phyloP scores from a whole-genome alignment of 176 grass and related monocot genomes.

The Luzula sylvatica region DNA sequence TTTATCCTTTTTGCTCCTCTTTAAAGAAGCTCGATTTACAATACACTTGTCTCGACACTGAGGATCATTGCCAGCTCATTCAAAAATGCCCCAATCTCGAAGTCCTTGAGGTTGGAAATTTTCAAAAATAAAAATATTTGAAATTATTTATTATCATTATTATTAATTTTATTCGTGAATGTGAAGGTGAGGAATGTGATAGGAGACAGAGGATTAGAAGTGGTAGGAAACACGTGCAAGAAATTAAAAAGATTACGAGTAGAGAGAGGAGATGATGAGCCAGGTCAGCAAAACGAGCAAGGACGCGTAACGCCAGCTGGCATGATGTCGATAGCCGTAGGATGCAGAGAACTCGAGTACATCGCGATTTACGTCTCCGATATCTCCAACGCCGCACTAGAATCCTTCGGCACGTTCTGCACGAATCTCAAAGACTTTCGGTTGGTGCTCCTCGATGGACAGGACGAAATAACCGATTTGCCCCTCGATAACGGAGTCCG shows the following conservation, averaged over 20 bases:
- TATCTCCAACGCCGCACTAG: conserved; percentile 72
- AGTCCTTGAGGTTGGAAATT: conserved; percentile 52
- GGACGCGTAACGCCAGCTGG: conserved; percentile 68
- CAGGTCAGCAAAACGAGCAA: conserved; percentile 63
- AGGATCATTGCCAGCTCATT: conserved; percentile 79
- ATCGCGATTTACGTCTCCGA: conserved; percentile 82
- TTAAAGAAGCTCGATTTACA: conserved; percentile 87
- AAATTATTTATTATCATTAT: neutral
- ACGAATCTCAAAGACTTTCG: conserved; percentile 72
- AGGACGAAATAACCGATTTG: conserved; percentile 67
- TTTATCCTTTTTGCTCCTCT: conserved; percentile 48
- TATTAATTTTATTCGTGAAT: conserved; percentile 1
- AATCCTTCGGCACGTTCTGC: conserved; percentile 73
- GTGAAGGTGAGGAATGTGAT: conserved; percentile 93
- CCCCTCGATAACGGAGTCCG: conserved; percentile 73
- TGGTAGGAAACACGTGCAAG: conserved; percentile 82
- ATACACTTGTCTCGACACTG: conserved; percentile 71
- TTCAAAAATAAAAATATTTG: neutral
- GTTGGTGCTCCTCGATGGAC: conserved; percentile 63
- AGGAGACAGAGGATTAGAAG: conserved; percentile 64
- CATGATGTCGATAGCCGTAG: conserved; percentile 47
- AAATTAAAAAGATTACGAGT: conserved; percentile 64
- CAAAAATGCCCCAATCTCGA: conserved; percentile 63
- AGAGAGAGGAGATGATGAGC: conserved; percentile 80
- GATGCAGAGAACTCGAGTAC: conserved; percentile 61